These are phyloP conservation scores for Chlorella ohadii DNA, from an alignment of 139 green algal genomes.

Conservation along the genomic window DNA sequence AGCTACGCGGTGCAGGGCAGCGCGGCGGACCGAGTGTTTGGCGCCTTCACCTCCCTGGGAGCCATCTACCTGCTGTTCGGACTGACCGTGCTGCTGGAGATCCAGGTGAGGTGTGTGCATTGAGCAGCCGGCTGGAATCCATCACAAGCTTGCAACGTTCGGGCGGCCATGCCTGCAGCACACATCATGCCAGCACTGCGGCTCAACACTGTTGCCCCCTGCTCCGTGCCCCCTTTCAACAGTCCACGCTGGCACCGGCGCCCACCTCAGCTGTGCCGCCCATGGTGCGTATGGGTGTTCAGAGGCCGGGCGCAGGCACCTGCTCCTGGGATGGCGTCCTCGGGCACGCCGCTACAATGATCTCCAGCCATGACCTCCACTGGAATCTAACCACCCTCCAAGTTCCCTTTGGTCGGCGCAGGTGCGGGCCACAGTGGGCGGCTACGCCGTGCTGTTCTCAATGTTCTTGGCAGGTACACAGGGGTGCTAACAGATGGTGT, in stretches of 20 bases:
- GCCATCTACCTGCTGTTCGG: slow-evolving; percentile 26
- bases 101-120: neutral
- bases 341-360: no score
- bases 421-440: neutral
- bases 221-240: neutral
- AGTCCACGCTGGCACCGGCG: slow-evolving; percentile 3
- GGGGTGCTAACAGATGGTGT: no score
- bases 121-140: no score
- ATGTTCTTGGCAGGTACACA: slow-evolving; percentile 2
- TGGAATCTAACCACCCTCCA: no score
- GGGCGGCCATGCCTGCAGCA: neutral
- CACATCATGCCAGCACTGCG: neutral
- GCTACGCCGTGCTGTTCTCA: neutral
- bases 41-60: slow-evolving; percentile 24
- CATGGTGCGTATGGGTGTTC: neutral
- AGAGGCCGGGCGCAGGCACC: no score
- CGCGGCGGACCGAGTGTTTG: neutral
- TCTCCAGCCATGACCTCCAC: no score
- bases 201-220: neutral
- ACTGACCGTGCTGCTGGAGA: slow-evolving; percentile 21
- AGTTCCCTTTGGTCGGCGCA: no score
- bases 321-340: no score
- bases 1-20: slow-evolving; percentile 16
- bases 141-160: no score
- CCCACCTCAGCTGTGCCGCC: slow-evolving; percentile 10